Base-by-base conservation (phyloP, 164 flowering plant genomes). In the Berberis thunbergii region DNA sequence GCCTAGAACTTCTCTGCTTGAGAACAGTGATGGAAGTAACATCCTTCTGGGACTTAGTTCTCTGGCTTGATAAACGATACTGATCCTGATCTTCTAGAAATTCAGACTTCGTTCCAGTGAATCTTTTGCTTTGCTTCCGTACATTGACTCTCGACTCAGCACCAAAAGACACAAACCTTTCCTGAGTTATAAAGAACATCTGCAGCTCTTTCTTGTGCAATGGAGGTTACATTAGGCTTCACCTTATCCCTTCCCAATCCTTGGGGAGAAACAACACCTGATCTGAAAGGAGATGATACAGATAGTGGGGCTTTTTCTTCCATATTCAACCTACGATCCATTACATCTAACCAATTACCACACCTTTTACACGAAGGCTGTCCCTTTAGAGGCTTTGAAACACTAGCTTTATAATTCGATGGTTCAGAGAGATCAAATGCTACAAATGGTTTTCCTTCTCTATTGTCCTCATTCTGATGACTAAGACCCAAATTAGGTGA, bases 291-390 rank as follows among this genome's bases (percentile, higher is more conserved):
- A 12, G 73, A 63, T 0, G 77, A 72, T 41, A 70, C 59, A 61
- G 62, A 57, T 38, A 45, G 63, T 1, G 70, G 41, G 26, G 56
- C 60, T 48, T 73, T 70, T 41, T 76, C 81, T 43, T 68, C 79
- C 7, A 53, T 38, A 40, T 26, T 59, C 43, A 71, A 45, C 55
- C 60, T 63, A 8, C 62, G 63, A 9, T 70, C 72, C 70, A 67
- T 41, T 56, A 54, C 72, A 66, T 77, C 81, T 9, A 83, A 38
- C 59, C 72, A 59, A 77, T 76, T 70, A 61, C 91, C 86, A 75
- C 94, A 84, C 66, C 70, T 80, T 65, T 66, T 74, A 74, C 94
- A 85, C 44, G 88, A 76, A 44, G 81, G 59, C 54, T 77, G 77
- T 6, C 72, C 77, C 68, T 60, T 73, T 59, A 68, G 64, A 43